Conservation (phyloP, 2,329 filamentous ascomycete genomes). For the Juglanconis oblonga region DNA sequence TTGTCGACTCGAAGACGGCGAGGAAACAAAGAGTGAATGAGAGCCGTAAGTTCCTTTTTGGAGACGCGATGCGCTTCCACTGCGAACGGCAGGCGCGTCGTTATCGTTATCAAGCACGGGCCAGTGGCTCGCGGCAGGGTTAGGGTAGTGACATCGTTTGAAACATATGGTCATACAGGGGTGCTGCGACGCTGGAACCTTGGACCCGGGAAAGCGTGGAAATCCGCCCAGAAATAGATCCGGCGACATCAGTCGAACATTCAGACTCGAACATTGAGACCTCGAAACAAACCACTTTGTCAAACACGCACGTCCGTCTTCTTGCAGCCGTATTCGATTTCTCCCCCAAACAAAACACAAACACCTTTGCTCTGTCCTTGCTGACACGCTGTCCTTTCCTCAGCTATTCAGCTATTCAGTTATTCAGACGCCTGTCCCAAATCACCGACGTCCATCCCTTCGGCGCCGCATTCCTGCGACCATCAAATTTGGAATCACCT, state of each 20-base stretch:
- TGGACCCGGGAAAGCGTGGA: not conserved
- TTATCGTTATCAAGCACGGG: no score
- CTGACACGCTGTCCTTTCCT: not conserved
- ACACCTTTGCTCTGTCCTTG: not conserved
- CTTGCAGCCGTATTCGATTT: not conserved
- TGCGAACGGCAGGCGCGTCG: no score
- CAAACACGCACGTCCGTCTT: no score
- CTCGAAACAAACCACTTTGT: not conserved
- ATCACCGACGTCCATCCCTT: not conserved
- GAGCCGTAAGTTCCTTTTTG: no score
- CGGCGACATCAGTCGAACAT: not conserved
- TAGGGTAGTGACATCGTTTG: not conserved
- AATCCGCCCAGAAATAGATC: not conserved
- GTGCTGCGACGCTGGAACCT: not conserved
- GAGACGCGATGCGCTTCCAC: no score
- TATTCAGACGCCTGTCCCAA: not conserved
- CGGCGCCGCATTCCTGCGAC: slow-evolving; percentile 7
- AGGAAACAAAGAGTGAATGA: no score
- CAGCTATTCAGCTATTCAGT: no score
- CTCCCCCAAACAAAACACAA: not conserved
- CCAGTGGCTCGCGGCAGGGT: not conserved
- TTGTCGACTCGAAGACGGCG: not conserved
- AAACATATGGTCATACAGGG: no score
- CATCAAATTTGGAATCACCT: not conserved
- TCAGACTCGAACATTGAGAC: not conserved